Conservation (phyloP, 371 early-diverging fungal species). For the Smittium culicis region DNA sequence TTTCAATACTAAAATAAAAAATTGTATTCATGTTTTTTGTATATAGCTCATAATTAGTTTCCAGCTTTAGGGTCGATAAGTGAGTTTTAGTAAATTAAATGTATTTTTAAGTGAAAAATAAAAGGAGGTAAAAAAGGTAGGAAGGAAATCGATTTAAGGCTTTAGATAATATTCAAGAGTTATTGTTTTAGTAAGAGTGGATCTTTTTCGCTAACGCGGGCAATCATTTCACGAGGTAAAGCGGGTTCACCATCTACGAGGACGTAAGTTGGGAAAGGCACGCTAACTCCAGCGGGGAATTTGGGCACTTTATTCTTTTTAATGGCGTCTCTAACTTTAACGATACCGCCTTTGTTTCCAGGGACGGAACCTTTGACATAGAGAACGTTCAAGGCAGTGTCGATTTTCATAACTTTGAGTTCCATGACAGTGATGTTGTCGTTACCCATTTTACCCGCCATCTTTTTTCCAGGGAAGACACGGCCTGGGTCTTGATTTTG, state of each 20-base stretch:
- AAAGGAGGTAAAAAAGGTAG: not conserved
- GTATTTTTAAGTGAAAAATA: no score
- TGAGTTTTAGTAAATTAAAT: no score
- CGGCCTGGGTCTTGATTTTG: slow-evolving; percentile 75
- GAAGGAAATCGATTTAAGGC: not conserved
- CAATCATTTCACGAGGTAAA: slow-evolving; percentile 43
- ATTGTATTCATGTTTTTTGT: no score
- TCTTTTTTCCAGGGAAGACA: slow-evolving; percentile 93
- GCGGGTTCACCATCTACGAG: slow-evolving; percentile 29
- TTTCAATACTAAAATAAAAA: no score
- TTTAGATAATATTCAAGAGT: not conserved
- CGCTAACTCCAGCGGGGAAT: slow-evolving; percentile 49
- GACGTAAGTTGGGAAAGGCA: slow-evolving; percentile 60
- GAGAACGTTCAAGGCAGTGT: slow-evolving; percentile 63
- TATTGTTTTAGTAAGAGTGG: slow-evolving; percentile 16
- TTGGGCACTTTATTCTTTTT: slow-evolving; percentile 52
- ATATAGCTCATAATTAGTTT: no score
- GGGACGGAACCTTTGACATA: slow-evolving; percentile 88
- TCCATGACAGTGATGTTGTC: slow-evolving; percentile 65
- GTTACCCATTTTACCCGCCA: slow-evolving; percentile 94
- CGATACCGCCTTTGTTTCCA: slow-evolving; percentile 68
- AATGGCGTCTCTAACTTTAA: slow-evolving; percentile 75
- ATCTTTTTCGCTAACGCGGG: slow-evolving; percentile 33
- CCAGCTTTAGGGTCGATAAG: no score
- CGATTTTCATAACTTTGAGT: slow-evolving; percentile 76